Percentiles rank a stretch among this genome's conserved stretches.
Evolutionary conservation across 2,329 filamentous ascomycete genomes (phyloP).

Genomic region (Neonectria punicea): DNA sequence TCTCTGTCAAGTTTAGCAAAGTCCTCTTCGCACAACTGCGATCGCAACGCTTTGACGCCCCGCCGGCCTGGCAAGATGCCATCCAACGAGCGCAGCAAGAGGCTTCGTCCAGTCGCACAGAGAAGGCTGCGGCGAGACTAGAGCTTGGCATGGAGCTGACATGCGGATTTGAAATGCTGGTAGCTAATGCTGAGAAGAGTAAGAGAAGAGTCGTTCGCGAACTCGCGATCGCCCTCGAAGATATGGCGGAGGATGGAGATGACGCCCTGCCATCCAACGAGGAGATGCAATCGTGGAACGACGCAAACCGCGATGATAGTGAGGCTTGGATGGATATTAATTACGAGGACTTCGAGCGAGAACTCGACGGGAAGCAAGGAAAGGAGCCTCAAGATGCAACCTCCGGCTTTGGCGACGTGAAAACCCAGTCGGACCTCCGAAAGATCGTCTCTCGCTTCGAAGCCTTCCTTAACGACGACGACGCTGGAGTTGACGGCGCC

Average conservation of each 20-base stretch:
- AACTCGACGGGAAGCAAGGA: slow-evolving; percentile 67
- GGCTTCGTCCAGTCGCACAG: slow-evolving; percentile 22
- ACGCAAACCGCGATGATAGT: slow-evolving; percentile 74
- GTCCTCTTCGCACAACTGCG: slow-evolving; percentile 91
- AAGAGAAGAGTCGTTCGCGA: slow-evolving; percentile 78
- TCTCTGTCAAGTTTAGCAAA: slow-evolving; percentile 85
- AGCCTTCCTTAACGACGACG: slow-evolving; percentile 87
- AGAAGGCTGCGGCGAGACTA: slow-evolving; percentile 46
- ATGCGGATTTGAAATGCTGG: slow-evolving; percentile 90
- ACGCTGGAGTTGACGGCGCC: slow-evolving; percentile 81
- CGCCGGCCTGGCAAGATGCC: slow-evolving; percentile 59
- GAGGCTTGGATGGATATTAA: slow-evolving; percentile 94
- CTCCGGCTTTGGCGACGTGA: slow-evolving; percentile 71
- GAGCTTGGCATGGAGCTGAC: slow-evolving; percentile 90
- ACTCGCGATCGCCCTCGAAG: slow-evolving; percentile 79
- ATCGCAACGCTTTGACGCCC: slow-evolving; percentile 82
- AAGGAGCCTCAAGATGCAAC: slow-evolving; percentile 49
- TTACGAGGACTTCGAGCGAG: slow-evolving; percentile 87
- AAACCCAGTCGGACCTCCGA: slow-evolving; percentile 78
- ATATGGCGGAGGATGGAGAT: slow-evolving; percentile 78
- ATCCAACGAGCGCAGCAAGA: slow-evolving; percentile 36
- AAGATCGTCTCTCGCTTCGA: slow-evolving; percentile 97
- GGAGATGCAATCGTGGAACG: slow-evolving; percentile 78
- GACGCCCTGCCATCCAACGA: slow-evolving; percentile 72
- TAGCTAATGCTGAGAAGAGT: slow-evolving; percentile 72